Evolutionary conservation across 2,329 filamentous ascomycete genomes (phyloP), one percentile per base, ranked within the genome.

Genomic region (Neonectria neomacrospora): DNA sequence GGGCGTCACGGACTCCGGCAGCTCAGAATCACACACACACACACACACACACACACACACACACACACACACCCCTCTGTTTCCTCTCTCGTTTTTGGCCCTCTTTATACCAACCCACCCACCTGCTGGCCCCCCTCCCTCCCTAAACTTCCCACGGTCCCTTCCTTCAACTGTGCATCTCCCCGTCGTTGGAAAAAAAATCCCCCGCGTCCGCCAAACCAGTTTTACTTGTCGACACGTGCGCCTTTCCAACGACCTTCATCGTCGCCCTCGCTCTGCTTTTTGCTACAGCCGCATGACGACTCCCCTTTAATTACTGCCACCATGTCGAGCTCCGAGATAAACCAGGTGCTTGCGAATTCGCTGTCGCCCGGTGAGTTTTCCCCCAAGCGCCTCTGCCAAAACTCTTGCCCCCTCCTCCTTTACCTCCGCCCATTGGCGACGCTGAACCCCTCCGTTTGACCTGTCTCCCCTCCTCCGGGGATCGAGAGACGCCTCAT

Each of bases 281-380:
- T 58, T 44, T 58, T 67, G 58, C 67, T 66, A 68, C 69, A 72
- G 67, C 75, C 77, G 77, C 76, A 80, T 80, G 78, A 77, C 75
- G 75, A 77, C 67, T 72, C 73, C 69, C 64, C 66, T 67, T 58
- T 65, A 71, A 70, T 73, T 73, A 75, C 76, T 75, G 74, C 77
- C 79, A 85, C 77, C 80, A 93, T 88, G 86, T 87, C 86, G 81
- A 87, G 84, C 85, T 83, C 96, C 91, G 93, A 98, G 85, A 96
- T 98, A 85, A 97, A 95, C 86, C 91, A 94, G 84, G 95, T 99
- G 85, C 91, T 99, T 86, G 90, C 93, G 83, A 95, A 94, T 85
- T 98, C 96, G 81, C 90, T 98, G 83, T 96, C 94, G 78, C 87
- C 94, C 78, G 95, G 96, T 98, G 85, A 80, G 91, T 81, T 70